Evolutionary conservation across 257 asterid species (phyloP).

Genomic region (Osmanthus fragrans): DNA sequence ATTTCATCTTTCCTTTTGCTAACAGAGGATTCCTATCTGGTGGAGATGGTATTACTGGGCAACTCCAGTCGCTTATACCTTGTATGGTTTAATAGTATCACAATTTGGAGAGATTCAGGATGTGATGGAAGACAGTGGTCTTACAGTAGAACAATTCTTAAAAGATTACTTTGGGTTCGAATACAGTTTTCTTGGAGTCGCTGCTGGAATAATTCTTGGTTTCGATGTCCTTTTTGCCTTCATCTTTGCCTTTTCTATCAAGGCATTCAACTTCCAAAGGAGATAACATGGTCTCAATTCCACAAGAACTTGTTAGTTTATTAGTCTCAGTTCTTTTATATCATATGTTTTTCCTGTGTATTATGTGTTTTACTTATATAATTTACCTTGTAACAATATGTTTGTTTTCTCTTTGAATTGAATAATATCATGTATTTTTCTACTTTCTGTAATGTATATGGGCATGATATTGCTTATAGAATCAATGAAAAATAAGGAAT

Average conservation of each 20-base stretch:
- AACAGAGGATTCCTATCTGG: slow-evolving; percentile 75
- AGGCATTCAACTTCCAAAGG: slow-evolving; percentile 47
- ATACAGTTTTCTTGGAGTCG: slow-evolving; percentile 32
- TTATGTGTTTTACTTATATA: no score
- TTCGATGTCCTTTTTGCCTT: slow-evolving; percentile 31
- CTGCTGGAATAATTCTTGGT: slow-evolving; percentile 35
- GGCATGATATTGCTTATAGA: no score
- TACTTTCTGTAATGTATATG: no score
- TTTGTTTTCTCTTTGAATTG: no score
- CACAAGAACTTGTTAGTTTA: no score
- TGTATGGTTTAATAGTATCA: slow-evolving; percentile 60
- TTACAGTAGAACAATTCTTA: slow-evolving; percentile 34
- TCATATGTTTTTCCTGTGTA: no score
- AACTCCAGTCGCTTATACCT: slow-evolving; percentile 59
- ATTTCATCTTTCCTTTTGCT: not conserved
- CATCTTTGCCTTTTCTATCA: slow-evolving; percentile 40
- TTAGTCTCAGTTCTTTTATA: no score
- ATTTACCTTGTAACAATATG: no score
- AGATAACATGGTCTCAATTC: slow-evolving; percentile 18
- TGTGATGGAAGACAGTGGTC: not conserved
- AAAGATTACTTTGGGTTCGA: slow-evolving; percentile 36
- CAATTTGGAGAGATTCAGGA: slow-evolving; percentile 61
- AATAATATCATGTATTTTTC: no score
- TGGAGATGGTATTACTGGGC: slow-evolving; percentile 92
- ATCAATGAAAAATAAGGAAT: no score